Evolutionary conservation across 805 yeast species (phyloP).

Genomic region (Ogataea methanolica): DNA sequence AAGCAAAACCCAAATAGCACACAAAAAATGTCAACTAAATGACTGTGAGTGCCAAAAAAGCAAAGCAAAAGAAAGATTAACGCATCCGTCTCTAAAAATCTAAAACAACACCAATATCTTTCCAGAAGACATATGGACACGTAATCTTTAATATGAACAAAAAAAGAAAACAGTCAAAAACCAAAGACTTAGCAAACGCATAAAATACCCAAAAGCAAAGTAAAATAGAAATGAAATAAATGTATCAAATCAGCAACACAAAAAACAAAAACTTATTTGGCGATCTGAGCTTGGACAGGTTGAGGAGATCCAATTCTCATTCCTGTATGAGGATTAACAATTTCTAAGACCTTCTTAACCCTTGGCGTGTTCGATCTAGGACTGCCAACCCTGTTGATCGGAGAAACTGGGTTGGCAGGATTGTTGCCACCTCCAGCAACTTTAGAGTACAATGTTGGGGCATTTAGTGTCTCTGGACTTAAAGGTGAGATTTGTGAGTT

Average conservation of each 20-base stretch:
- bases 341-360: slow-evolving; percentile 54
- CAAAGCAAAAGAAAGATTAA: no score
- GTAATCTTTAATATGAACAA: not conserved
- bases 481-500: slow-evolving; percentile 16
- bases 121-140: no score
- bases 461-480: slow-evolving; percentile 8
- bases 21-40: no score
- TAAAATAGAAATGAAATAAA: not conserved
- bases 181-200: not conserved
- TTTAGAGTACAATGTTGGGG: slow-evolving; percentile 12
- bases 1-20: no score
- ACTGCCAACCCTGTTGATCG: slow-evolving; percentile 8
- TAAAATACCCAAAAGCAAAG: not conserved
- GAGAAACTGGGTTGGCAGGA: not conserved
- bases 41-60: no score
- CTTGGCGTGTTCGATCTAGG: slow-evolving; percentile 41
- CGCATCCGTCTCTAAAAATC: no score
- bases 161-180: not conserved
- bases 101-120: no score
- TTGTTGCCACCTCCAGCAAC: not conserved
- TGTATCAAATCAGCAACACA: not conserved
- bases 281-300: slow-evolving; percentile 12
- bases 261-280: not conserved
- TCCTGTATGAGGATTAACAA: slow-evolving; percentile 59
- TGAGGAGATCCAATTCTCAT: slow-evolving; percentile 52